Conservation (phyloP, 2,329 filamentous ascomycete species). For the Pseudofabraea citricarpa region DNA sequence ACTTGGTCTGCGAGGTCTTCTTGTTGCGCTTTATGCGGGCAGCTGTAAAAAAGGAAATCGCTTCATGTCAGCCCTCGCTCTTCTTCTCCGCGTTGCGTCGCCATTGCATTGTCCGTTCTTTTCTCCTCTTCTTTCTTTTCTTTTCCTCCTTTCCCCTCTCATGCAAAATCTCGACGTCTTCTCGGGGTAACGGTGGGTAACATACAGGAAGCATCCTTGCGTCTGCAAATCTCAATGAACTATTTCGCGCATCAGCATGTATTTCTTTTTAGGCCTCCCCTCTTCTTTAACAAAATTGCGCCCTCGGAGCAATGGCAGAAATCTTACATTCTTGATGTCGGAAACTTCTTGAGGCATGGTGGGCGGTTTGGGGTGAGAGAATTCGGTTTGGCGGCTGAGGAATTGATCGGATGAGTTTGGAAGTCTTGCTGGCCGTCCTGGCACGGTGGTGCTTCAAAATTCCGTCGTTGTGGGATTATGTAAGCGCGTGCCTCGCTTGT, state of each 20-base stretch:
- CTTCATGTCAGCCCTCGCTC: conserved; percentile 11
- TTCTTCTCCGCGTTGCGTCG: neutral
- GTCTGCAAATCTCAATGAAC: conserved; percentile 99
- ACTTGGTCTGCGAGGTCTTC: conserved; percentile 91
- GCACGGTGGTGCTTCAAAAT: no score
- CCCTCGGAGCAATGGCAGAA: conserved; percentile 1
- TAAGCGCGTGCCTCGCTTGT: conserved; percentile 7
- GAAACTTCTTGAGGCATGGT: conserved; percentile 98
- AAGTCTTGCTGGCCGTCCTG: no score
- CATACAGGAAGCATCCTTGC: conserved; percentile 99
- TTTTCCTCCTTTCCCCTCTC: neutral
- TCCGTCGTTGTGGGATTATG: conserved; percentile 4
- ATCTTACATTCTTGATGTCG: conserved; percentile 83
- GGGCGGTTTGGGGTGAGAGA: conserved; percentile 41
- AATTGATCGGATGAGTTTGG: conserved; percentile 7
- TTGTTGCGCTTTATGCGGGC: conserved; percentile 96
- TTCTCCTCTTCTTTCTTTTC: neutral
- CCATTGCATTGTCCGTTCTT: neutral
- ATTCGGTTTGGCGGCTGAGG: conserved; percentile 9
- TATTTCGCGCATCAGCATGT: no score
- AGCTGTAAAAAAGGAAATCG: conserved; percentile 45
- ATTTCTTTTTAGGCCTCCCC: no score
- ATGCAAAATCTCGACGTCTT: neutral
- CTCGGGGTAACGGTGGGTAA: conserved; percentile 29
- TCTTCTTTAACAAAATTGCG: neutral